Percentiles rank a stretch among this genome's conserved stretches.
Evolutionary conservation across 2,329 filamentous ascomycete genomes (phyloP).

Genomic region (Paraconiothyrium brasiliense): DNA sequence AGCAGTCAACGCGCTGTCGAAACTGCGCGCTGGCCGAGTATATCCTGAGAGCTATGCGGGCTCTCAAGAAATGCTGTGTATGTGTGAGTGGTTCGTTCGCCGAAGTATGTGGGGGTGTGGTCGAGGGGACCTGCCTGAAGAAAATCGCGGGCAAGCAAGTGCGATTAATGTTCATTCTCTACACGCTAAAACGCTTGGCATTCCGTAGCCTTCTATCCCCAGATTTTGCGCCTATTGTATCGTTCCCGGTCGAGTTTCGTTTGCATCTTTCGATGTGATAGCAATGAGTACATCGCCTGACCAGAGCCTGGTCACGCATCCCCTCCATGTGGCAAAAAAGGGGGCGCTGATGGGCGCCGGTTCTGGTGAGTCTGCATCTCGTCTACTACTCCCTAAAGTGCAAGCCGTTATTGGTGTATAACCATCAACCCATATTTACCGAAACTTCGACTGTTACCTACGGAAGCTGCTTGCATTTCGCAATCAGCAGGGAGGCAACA

Average conservation of each 20-base stretch:
- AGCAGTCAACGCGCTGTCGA: conserved; percentile 49
- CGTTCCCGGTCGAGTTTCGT: conserved; percentile 1
- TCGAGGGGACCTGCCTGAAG: conserved; percentile 26
- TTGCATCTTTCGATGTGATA: conserved; percentile 29
- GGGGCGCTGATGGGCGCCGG: conserved; percentile 39
- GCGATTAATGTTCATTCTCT: conserved; percentile 20
- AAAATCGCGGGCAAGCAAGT: conserved; percentile 37
- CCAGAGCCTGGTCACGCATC: conserved; percentile 36
- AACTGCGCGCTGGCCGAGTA: conserved; percentile 48
- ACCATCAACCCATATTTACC: neutral
- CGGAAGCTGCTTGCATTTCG: neutral
- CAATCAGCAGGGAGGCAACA: neutral
- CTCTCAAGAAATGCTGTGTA: conserved; percentile 36
- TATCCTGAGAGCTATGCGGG: conserved; percentile 39
- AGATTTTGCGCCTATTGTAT: conserved; percentile 2
- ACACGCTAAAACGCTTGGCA: conserved; percentile 11
- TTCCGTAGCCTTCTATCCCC: conserved; percentile 2
- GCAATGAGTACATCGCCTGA: conserved; percentile 36
- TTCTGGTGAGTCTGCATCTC: conserved; percentile 36
- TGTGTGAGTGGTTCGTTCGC: conserved; percentile 33
- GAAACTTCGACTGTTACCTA: neutral
- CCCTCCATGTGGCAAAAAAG: conserved; percentile 36
- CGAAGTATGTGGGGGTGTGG: conserved; percentile 26
- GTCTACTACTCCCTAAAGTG: neutral
- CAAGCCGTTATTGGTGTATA: neutral